phyloP scores from a whole-genome alignment of 352 stramenopile species.

The Globisporangium spinosum region DNA sequence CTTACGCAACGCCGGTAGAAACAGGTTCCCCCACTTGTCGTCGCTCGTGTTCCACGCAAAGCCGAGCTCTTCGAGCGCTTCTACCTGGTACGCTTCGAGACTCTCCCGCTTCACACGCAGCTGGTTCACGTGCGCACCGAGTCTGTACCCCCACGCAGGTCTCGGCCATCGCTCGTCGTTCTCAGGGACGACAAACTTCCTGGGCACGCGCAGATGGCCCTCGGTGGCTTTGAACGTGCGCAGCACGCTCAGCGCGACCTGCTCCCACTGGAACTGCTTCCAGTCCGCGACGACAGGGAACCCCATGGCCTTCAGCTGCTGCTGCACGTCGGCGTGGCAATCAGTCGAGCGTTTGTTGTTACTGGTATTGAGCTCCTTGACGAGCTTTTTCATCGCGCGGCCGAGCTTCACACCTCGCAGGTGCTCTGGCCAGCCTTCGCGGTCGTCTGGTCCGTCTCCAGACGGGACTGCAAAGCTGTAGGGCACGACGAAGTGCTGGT shows the following conservation, averaged over 20 bases:
- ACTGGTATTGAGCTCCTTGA: conserved; percentile 7
- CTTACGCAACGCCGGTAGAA: conserved; percentile 36
- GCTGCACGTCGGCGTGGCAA: conserved; percentile 1
- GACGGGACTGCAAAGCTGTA: conserved; percentile 34
- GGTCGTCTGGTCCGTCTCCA: background rate
- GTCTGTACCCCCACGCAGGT: conserved; percentile 13
- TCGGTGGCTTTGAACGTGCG: conserved; percentile 3
- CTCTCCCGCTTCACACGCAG: conserved; percentile 28
- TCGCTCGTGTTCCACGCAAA: conserved; percentile 41
- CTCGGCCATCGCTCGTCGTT: conserved; percentile 15
- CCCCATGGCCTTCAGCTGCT: conserved; percentile 28
- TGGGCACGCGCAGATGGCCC: conserved; percentile 12
- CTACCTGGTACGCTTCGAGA: conserved; percentile 25
- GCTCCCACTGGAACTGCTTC: conserved; percentile 32
- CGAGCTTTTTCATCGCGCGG: conserved; percentile 28
- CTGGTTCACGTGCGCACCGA: conserved; percentile 18
- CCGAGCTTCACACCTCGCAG: conserved; percentile 40
- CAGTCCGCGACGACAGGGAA: conserved; percentile 36
- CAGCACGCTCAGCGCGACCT: conserved; percentile 4
- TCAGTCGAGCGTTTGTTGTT: background rate
- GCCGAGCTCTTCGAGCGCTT: conserved; percentile 32
- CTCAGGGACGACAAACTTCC: conserved; percentile 12
- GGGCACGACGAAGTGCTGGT: conserved; percentile 44
- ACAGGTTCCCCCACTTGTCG: conserved; percentile 30
- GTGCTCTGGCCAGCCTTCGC: conserved; percentile 32